Conservation (phyloP, 441 rosid genomes). For the Croton laevigatus region DNA sequence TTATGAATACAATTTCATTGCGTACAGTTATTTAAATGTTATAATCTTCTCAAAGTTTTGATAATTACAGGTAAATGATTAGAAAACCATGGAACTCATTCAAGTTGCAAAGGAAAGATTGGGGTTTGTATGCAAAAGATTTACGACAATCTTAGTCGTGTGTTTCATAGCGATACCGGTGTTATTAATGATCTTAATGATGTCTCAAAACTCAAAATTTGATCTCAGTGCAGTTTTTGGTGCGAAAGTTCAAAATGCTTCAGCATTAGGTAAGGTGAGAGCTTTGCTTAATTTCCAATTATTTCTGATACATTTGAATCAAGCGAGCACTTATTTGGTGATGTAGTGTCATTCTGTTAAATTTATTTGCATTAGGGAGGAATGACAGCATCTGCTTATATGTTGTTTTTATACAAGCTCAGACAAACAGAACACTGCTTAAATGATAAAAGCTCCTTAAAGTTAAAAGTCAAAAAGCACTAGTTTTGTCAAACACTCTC, state of each 20-base stretch:
- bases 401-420: too few species aligned
- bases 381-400: neutral
- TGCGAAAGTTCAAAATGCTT: conserved; percentile 12
- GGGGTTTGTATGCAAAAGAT: conserved; percentile 6
- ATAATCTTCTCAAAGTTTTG: neutral
- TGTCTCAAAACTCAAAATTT: conserved; percentile 12
- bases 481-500: too few species aligned
- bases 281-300: neutral
- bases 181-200: conserved; percentile 9
- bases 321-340: neutral
- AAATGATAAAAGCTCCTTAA: too few species aligned
- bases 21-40: neutral
- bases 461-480: too few species aligned
- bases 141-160: conserved; percentile 9
- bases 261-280: conserved; percentile 13
- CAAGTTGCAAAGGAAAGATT: conserved; percentile 11
- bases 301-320: neutral
- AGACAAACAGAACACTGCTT: too few species aligned
- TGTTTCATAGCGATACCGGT: conserved; percentile 16
- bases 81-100: conserved; percentile 16
- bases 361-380: neutral
- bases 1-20: neutral
- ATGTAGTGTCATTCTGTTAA: neutral
- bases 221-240: conserved; percentile 4
- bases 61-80: conserved; percentile 2